Evolutionary conservation across 257 asterid genomes (phyloP), one percentile per base, ranked within the genome.

Genomic region (Solanum tarijense): DNA sequence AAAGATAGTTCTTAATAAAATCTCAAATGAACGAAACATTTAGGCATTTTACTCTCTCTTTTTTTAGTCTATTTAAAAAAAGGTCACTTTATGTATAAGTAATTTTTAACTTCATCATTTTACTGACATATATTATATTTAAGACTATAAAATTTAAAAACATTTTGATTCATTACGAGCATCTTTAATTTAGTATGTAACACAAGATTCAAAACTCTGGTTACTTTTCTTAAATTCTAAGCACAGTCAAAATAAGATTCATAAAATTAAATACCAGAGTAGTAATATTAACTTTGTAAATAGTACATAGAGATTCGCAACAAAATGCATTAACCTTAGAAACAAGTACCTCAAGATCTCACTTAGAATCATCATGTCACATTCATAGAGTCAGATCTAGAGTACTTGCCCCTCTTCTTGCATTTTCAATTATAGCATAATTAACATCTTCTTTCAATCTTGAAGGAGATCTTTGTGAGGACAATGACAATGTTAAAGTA

Each of bases 341-440:
- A 87, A 89, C 91, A 90, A 91, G 93, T 91, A 91, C 93, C 92
- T 91, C 92, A 88, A 85, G 91, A 88, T 91, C 93, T 90, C 98
- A 95, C 98, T 96, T 91, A 94, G 98, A 96, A 94, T 92, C 46
- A 71, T 69, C 66, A 75, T 69, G 75, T 89, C 91, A 16, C 92
- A 96, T 94, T 94, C 98, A 96, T 90, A 96, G 95, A 96, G 98
- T 96, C 95, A 96, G 98, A 96, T 95, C 98, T 71, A 96, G 96
- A 93, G 98, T 94, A 96, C 98, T 96, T 89, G 91, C 90, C 93
- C 94, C 91, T 91, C 91, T 90, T 91, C 90, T 91, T 66, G 83
- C 93, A 84, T 86, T 91, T 81, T 89, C 90, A 66, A 36, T 86
- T 60, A 58, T 41, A 84, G 31, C 35, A 66, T 62, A 58, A 36